Percentiles rank a stretch among this genome's conserved stretches.
phyloP scores from a whole-genome alignment of 169 alveolate genomes.

The Amoebophrya sp. region DNA sequence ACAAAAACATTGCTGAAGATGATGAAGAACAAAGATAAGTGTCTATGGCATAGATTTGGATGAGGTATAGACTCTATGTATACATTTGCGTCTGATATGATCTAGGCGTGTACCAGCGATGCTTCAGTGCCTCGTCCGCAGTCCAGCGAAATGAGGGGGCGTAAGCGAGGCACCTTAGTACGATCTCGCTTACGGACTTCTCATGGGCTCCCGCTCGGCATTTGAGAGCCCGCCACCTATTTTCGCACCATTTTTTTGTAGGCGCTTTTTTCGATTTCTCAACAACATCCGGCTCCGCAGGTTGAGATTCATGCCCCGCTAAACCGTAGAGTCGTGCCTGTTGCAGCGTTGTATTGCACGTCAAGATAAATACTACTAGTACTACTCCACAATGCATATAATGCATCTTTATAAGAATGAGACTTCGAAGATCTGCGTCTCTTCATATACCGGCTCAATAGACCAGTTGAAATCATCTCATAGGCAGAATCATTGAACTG shows the following conservation, averaged over 20 bases:
- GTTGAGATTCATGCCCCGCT: not conserved
- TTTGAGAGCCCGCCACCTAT: not conserved
- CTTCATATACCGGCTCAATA: too few relatives aligned
- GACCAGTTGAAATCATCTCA: too few relatives aligned
- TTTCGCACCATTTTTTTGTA: not conserved
- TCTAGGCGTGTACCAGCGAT: not conserved
- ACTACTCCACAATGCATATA: too few relatives aligned
- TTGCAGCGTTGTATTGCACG: too few relatives aligned
- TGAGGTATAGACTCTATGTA: not conserved
- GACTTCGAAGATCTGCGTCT: too few relatives aligned
- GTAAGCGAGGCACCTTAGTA: not conserved
- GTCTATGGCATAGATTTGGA: not conserved
- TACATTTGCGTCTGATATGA: not conserved
- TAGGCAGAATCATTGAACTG: too few relatives aligned
- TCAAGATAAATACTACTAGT: too few relatives aligned
- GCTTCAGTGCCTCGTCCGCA: not conserved
- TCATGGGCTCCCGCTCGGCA: not conserved
- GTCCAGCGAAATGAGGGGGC: not conserved
- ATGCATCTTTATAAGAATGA: too few relatives aligned
- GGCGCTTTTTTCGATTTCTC: not conserved
- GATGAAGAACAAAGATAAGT: not conserved
- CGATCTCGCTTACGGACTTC: not conserved
- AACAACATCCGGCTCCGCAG: not conserved
- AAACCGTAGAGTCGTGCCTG: slow-evolving; percentile 2
- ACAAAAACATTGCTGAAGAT: not conserved